Evolutionary conservation across 2,329 filamentous ascomycete species (phyloP).

Genomic region (Aspergillus sp.): DNA sequence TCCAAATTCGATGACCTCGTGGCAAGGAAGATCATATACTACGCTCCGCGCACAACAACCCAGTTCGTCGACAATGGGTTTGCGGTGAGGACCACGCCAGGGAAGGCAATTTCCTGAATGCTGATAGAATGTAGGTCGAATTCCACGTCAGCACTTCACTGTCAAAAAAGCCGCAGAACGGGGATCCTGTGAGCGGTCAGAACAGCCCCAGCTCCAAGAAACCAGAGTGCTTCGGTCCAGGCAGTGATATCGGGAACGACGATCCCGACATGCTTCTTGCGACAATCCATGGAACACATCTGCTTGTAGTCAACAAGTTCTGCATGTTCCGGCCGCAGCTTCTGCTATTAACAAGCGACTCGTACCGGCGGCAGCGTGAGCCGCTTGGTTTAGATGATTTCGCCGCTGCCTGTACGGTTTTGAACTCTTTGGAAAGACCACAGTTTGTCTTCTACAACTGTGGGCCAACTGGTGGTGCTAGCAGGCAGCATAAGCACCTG

Average conservation of each 20-base stretch:
- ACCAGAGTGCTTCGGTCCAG: conserved; percentile 18
- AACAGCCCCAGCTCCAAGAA: neutral
- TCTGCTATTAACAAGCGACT: conserved; percentile 49
- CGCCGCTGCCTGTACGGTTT: conserved; percentile 34
- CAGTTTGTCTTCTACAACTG: conserved; percentile 51
- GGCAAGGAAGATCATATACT: neutral
- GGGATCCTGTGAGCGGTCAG: neutral
- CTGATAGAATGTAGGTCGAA: neutral
- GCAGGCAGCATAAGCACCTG: conserved; percentile 52
- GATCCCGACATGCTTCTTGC: conserved; percentile 45
- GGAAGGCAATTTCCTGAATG: neutral
- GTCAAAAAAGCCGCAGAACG: conserved; percentile 4
- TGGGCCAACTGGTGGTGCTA: conserved; percentile 46
- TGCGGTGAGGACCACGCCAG: neutral
- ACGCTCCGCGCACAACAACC: neutral
- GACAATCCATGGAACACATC: conserved; percentile 43
- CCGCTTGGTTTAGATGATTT: conserved; percentile 43
- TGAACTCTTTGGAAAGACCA: conserved; percentile 27
- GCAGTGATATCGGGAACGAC: conserved; percentile 43
- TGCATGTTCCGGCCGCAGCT: conserved; percentile 50
- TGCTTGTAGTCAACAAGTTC: conserved; percentile 52
- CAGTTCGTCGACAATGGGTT: neutral
- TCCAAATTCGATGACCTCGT: conserved; percentile 7
- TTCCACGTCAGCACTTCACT: conserved; percentile 10
- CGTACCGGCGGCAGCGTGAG: conserved; percentile 48